Evolutionary conservation across 2,329 filamentous ascomycete species (phyloP).

Genomic region (Venturia aucupariae): DNA sequence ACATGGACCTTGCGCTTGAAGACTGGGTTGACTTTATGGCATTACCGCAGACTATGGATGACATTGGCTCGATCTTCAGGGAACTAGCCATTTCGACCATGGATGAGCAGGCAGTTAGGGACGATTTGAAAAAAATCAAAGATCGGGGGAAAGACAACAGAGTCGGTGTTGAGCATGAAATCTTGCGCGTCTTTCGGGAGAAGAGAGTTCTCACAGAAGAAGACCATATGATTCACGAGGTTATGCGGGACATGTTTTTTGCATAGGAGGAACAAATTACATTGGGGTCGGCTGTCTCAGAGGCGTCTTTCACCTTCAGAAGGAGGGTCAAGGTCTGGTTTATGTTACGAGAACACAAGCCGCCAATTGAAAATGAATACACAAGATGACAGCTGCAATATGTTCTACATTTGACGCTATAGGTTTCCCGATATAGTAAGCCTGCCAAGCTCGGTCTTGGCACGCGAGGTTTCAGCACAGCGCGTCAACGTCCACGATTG

Average conservation of each 20-base stretch:
- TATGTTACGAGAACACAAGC: neutral
- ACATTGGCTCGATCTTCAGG: neutral
- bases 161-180: neutral
- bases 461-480: neutral
- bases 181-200: neutral
- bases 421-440: neutral
- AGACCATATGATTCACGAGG: neutral
- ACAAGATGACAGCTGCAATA: neutral
- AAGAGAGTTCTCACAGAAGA: neutral
- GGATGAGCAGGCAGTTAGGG: neutral
- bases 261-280: neutral
- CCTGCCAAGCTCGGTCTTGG: neutral
- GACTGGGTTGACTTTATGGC: neutral
- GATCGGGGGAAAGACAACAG: neutral
- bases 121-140: neutral
- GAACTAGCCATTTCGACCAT: neutral
- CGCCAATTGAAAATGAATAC: neutral
- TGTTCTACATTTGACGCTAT: neutral
- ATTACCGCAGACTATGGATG: neutral
- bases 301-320: too few species aligned
- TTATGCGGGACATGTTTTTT: neutral
- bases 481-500: conserved; percentile 1
- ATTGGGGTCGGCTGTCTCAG: too few species aligned
- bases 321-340: neutral
- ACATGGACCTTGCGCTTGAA: neutral